A percentile compares a stretch with the other conserved stretches of the same genome.
Evolutionary conservation across 1,284 basidiomycete genomes (phyloP).

Genomic region (Cryptococcus sp.): DNA sequence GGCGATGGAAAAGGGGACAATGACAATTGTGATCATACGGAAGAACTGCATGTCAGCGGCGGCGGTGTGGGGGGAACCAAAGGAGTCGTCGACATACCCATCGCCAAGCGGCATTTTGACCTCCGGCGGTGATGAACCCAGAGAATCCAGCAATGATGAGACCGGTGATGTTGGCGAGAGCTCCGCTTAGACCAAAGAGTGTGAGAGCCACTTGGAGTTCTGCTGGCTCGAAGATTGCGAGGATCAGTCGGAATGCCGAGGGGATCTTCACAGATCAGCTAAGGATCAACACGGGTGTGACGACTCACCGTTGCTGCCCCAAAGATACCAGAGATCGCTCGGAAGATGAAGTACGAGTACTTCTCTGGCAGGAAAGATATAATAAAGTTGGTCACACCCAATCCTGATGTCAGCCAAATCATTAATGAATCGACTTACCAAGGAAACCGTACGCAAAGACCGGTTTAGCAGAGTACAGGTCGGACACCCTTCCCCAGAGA

Average conservation of each 20-base stretch:
- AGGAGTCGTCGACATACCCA: slow-evolving; percentile 22
- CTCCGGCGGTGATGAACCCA: slow-evolving; percentile 39
- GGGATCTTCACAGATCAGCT: slow-evolving; percentile 20
- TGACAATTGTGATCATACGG: slow-evolving; percentile 34
- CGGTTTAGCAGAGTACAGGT: slow-evolving; percentile 32
- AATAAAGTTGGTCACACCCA: slow-evolving; percentile 21
- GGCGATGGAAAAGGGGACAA: slow-evolving; percentile 23
- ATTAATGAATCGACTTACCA: slow-evolving; percentile 13
- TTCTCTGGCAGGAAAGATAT: slow-evolving; percentile 33
- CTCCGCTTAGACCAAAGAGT: slow-evolving; percentile 21
- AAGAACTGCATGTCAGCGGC: slow-evolving; percentile 31
- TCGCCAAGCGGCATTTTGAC: slow-evolving; percentile 39
- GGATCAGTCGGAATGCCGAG: slow-evolving; percentile 29
- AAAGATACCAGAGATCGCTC: slow-evolving; percentile 30
- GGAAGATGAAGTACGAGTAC: slow-evolving; percentile 31
- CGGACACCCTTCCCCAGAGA: slow-evolving; percentile 35
- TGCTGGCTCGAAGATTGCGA: slow-evolving; percentile 19
- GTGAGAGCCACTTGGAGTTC: slow-evolving; percentile 26
- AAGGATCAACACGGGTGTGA: not conserved
- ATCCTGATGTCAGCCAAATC: not conserved
- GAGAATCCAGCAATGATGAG: slow-evolving; percentile 38
- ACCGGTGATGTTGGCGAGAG: slow-evolving; percentile 37
- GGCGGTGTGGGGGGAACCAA: too few relatives aligned
- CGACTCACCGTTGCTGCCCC: slow-evolving; percentile 15
- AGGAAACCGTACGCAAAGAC: slow-evolving; percentile 33